Evolutionary conservation across 2,329 filamentous ascomycete species (phyloP).

Genomic region (Fusarium falciforme): DNA sequence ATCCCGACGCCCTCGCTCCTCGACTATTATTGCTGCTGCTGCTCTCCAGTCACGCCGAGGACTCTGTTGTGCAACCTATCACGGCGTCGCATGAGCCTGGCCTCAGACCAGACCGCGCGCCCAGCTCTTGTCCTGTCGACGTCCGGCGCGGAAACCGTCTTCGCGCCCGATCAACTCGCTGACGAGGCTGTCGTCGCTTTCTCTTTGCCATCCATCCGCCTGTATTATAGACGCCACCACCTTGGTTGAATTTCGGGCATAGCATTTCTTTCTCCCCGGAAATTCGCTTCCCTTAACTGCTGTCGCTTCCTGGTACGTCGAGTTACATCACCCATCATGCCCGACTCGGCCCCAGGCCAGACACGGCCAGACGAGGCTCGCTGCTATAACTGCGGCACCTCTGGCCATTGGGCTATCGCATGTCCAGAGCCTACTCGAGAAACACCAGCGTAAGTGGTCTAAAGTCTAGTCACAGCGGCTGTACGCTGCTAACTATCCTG

Average conservation of each 20-base stretch:
- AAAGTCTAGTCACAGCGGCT: neutral
- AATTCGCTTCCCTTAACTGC: conserved; percentile 13
- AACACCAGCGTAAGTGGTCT: conserved; percentile 61
- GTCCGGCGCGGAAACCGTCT: neutral
- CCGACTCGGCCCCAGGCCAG: conserved; percentile 45
- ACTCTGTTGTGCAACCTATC: conserved; percentile 30
- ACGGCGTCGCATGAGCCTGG: conserved; percentile 29
- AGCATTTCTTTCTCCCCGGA: neutral
- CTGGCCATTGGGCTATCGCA: conserved; percentile 64
- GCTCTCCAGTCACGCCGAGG: conserved; percentile 6
- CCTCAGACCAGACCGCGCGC: conserved; percentile 22
- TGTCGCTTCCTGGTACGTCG: neutral
- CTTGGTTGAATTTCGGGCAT: neutral
- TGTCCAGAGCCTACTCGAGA: conserved; percentile 63
- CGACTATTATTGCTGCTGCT: conserved; percentile 3
- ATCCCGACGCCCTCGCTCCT: conserved; percentile 21
- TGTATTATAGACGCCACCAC: conserved; percentile 9
- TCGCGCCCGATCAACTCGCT: conserved; percentile 24
- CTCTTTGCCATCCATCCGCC: conserved; percentile 6
- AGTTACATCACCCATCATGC: conserved; percentile 37
- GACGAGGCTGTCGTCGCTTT: conserved; percentile 14
- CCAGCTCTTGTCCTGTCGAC: conserved; percentile 10
- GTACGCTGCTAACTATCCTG: conserved; percentile 18
- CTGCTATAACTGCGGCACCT: conserved; percentile 66
- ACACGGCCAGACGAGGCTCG: conserved; percentile 51